Conservation (phyloP, 139 green algal species). For the Chlorella vulgaris region DNA sequence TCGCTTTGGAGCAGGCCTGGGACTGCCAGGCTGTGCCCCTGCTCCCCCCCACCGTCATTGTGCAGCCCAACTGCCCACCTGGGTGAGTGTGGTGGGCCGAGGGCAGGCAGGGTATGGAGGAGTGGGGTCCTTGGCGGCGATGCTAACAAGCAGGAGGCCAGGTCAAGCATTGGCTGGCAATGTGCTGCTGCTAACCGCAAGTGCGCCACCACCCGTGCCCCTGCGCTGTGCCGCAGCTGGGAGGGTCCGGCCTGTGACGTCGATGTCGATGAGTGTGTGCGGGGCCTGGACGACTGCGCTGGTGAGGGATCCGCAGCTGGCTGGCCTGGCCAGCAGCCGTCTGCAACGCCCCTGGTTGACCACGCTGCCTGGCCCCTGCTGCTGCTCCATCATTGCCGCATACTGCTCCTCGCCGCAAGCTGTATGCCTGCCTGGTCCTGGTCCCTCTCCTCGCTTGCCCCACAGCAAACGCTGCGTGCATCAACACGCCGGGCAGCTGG, state of each 20-base stretch:
- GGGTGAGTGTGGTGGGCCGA: neutral
- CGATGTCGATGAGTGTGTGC: conserved; percentile 60
- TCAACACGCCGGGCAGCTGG: conserved; percentile 53
- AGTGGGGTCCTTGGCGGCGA: neutral
- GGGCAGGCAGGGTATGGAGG: neutral
- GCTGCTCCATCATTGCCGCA: too few relatives aligned
- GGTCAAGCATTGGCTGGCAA: too few relatives aligned
- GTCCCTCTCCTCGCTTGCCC: neutral
- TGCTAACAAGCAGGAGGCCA: too few relatives aligned
- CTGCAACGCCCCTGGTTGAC: too few relatives aligned
- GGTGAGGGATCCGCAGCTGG: neutral
- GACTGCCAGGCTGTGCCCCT: neutral
- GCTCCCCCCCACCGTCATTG: neutral
- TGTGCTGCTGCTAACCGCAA: too few relatives aligned
- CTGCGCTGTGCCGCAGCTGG: conserved; percentile 17
- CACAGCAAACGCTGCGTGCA: conserved; percentile 50
- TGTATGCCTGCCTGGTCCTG: neutral
- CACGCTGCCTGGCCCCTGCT: too few relatives aligned
- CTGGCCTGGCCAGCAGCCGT: too few relatives aligned
- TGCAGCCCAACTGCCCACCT: neutral
- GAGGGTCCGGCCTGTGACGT: conserved; percentile 51
- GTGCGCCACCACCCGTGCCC: neutral
- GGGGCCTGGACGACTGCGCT: conserved; percentile 43
- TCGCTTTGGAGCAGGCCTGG: neutral
- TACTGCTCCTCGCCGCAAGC: neutral